phyloP scores from a whole-genome alignment of 2,329 filamentous ascomycete species.

The Claviceps sp. region DNA sequence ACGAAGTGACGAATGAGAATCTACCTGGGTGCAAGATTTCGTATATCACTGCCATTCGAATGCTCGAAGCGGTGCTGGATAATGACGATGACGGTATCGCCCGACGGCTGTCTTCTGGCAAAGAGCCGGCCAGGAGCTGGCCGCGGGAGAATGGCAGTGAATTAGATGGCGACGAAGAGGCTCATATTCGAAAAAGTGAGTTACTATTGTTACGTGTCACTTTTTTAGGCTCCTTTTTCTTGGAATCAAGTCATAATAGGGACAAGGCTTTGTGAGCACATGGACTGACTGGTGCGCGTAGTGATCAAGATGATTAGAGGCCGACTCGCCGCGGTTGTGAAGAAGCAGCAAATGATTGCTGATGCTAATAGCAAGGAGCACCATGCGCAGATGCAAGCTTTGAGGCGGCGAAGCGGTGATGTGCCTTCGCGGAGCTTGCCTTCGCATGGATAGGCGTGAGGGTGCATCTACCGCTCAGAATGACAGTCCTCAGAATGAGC shows the following conservation, averaged over 20 bases:
- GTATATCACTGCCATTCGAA: slow-evolving; percentile 83
- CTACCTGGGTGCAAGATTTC: slow-evolving; percentile 78
- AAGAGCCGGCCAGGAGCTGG: slow-evolving; percentile 27
- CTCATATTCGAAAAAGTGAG: slow-evolving; percentile 61
- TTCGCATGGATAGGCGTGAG: slow-evolving; percentile 28
- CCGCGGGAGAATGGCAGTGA: slow-evolving; percentile 25
- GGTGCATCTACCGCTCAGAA: background rate
- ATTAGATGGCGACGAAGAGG: slow-evolving; percentile 56
- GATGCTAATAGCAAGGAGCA: slow-evolving; percentile 39
- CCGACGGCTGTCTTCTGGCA: slow-evolving; percentile 22
- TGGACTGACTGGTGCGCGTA: slow-evolving; percentile 12
- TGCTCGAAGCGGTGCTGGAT: slow-evolving; percentile 90
- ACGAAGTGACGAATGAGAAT: slow-evolving; percentile 88
- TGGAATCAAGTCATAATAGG: too few species aligned
- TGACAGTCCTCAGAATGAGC: too few species aligned
- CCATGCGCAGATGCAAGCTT: slow-evolving; percentile 26
- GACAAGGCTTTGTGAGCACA: too few species aligned
- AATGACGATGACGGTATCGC: slow-evolving; percentile 49
- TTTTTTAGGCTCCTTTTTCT: background rate
- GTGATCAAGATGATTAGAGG: slow-evolving; percentile 50
- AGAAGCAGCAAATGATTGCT: slow-evolving; percentile 48
- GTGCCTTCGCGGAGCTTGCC: slow-evolving; percentile 41
- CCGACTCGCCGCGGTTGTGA: slow-evolving; percentile 42
- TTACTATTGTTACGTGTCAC: slow-evolving; percentile 1
- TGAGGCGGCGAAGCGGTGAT: slow-evolving; percentile 41